Evolutionary conservation across 2,329 filamentous ascomycete species (phyloP), one percentile per base, ranked within the genome.

Genomic region (Dothistroma septosporum): DNA sequence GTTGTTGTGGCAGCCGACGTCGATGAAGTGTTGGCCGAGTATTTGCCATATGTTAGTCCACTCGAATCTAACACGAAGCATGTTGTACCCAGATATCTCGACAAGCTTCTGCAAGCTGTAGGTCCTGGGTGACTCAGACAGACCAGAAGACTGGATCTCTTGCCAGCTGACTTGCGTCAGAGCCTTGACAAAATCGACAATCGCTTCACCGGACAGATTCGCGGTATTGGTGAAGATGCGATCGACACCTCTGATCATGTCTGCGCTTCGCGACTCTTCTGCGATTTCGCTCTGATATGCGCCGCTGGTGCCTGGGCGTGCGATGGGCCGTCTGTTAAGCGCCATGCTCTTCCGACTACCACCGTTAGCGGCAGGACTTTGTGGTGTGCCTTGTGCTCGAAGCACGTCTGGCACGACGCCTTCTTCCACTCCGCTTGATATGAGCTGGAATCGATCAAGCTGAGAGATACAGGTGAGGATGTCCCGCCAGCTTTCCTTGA

Each of bases 1-100:
- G 77, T 99, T 99, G 70, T 88, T 90, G 71, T 97, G 92, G 71
- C 93, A 97, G 57, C 95, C 95, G 62, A 99, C 94, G 65, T 92
- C 88, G 75, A 97, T 97, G 82, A 99, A 99, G 73, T 99, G 95
- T 73, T 96, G 90, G 14, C 94, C 94, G n/a, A 99, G 83, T 1
- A 99, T 90, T 64, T 90, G 90, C 94, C 94, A 99, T 61, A 99
- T 96, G 69, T 89, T 93, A 12, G 90, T 95, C 94, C 94, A 99
- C 74, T 99, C 94, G 70, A 97, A 97, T 70, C 94, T 89, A 37
- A 99, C 93, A 81, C 94, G 87, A 61, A 91, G 92, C 94, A 99
- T 99, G 79, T 99, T 99, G 85, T 99, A 99, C 76, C 96, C 97
- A 75, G 91, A 96, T 76, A 99, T 97, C 76, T 99, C 94, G 16